phyloP scores from a whole-genome alignment of 2,329 filamentous ascomycete species.

The Penicillium sp. region DNA sequence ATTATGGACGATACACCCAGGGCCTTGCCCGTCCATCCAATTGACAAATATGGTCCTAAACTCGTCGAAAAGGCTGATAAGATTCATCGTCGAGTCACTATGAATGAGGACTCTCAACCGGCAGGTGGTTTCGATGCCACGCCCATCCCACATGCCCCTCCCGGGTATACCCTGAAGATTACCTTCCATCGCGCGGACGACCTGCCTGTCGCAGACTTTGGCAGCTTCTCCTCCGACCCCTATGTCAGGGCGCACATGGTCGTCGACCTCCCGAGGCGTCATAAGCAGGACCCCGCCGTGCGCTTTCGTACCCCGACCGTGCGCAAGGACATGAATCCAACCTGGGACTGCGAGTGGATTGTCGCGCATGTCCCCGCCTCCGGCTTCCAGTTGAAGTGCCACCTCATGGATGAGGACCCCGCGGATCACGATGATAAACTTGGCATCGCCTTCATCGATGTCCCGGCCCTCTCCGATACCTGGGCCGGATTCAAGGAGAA shows the following conservation, averaged over 20 bases:
- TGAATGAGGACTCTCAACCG: conserved; percentile 47
- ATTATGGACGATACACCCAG: neutral
- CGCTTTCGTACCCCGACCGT: conserved; percentile 75
- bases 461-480: conserved; percentile 59
- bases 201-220: conserved; percentile 79
- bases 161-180: conserved; percentile 82
- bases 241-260: conserved; percentile 77
- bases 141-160: conserved; percentile 70
- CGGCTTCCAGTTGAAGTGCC: conserved; percentile 82
- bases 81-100: conserved; percentile 36
- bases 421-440: conserved; percentile 83
- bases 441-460: conserved; percentile 76
- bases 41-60: conserved; percentile 41
- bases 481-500: conserved; percentile 70
- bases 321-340: conserved; percentile 69
- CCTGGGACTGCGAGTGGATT: conserved; percentile 84
- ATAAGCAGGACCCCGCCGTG: conserved; percentile 82
- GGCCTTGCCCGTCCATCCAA: conserved; percentile 25
- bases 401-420: conserved; percentile 87
- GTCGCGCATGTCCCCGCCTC: conserved; percentile 81
- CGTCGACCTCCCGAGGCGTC: conserved; percentile 68
- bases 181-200: conserved; percentile 80
- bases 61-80: conserved; percentile 42
- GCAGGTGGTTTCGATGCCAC: conserved; percentile 79
- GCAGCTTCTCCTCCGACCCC: conserved; percentile 77